A percentile compares a stretch with the other conserved stretches of the same genome.
These are phyloP conservation scores for Boletus edulis DNA, from an alignment of 768 basidiomycete genomes.

Conservation along the genomic window DNA sequence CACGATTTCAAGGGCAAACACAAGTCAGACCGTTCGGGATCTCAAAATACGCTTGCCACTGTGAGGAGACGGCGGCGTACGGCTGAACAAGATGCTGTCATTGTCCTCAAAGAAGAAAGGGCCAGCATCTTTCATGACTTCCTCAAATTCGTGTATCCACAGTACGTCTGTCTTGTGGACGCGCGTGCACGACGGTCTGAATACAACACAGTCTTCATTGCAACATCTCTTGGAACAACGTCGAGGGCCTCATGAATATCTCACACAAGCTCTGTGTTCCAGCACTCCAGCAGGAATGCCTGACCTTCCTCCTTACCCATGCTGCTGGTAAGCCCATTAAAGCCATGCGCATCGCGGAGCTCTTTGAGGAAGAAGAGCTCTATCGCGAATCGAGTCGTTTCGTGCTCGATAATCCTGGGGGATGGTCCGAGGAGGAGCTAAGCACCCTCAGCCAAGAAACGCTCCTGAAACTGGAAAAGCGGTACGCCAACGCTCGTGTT, in stretches of 20 bases:
- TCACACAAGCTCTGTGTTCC: conserved; percentile 87
- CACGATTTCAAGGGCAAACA: conserved; percentile 26
- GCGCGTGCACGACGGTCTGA: conserved; percentile 1
- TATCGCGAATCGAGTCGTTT: conserved; percentile 91
- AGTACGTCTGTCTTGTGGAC: conserved; percentile 48
- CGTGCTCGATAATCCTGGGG: conserved; percentile 89
- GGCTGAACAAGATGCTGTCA: conserved; percentile 73
- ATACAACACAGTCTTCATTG: conserved; percentile 64
- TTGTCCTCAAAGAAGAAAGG: conserved; percentile 88
- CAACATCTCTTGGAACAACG: conserved; percentile 94
- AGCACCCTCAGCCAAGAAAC: conserved; percentile 82
- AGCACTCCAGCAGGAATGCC: conserved; percentile 75
- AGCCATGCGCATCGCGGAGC: conserved; percentile 88
- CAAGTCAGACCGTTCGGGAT: conserved; percentile 12
- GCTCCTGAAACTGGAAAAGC: conserved; percentile 83
- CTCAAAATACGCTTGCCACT: conserved; percentile 38
- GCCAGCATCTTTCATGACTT: conserved; percentile 91
- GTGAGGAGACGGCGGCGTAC: conserved; percentile 40
- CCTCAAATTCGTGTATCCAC: conserved; percentile 89
- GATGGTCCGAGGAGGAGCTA: conserved; percentile 77
- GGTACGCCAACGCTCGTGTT: conserved; percentile 37
- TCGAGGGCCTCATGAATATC: conserved; percentile 87
- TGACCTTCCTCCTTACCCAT: conserved; percentile 85
- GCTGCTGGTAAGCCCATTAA: conserved; percentile 92
- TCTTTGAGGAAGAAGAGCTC: conserved; percentile 86